A percentile compares a stretch with the other conserved stretches of the same genome.
These are phyloP conservation scores for Cutaneotrichosporon spelunceum DNA, from an alignment of 1,284 basidiomycete genomes.

Conservation along the genomic window DNA sequence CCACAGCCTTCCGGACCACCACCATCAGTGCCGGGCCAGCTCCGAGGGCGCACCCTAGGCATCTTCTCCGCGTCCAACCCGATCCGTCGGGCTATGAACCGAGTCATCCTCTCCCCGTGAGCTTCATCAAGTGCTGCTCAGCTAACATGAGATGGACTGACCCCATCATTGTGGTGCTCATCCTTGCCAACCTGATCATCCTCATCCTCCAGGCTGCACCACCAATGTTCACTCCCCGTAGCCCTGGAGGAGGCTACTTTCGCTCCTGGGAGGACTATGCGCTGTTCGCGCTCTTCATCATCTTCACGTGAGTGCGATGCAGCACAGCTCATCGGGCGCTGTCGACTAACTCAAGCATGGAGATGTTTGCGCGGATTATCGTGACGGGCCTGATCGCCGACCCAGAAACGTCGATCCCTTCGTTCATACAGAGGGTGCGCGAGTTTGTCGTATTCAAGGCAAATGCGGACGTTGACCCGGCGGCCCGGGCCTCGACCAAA, in stretches of 20 bases:
- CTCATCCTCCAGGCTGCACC: constrained; percentile 73
- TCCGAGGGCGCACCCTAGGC: constrained; percentile 77
- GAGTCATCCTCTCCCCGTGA: constrained; percentile 67
- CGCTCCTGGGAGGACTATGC: constrained; percentile 81
- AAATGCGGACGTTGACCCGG: constrained; percentile 8
- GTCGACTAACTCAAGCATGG: constrained; percentile 58
- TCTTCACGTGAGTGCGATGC: constrained; percentile 76
- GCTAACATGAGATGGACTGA: constrained; percentile 71
- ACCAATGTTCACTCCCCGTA: constrained; percentile 54
- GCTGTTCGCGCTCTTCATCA: constrained; percentile 74
- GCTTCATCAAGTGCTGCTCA: constrained; percentile 37
- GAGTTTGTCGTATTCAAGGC: constrained; percentile 10
- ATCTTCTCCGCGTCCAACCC: constrained; percentile 67
- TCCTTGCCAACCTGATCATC: constrained; percentile 78
- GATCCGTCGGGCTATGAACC: constrained; percentile 63
- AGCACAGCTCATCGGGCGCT: constrained; percentile 25
- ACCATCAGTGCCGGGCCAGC: constrained; percentile 26
- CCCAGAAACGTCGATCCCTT: constrained; percentile 63
- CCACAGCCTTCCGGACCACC: constrained; percentile 17
- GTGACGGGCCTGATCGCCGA: constrained; percentile 89
- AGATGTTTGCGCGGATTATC: constrained; percentile 82
- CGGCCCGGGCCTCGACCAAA: background rate
- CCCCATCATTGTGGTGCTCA: constrained; percentile 75
- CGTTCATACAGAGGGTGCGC: constrained; percentile 49
- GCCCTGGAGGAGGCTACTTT: constrained; percentile 59